Conservation (phyloP, 768 basidiomycete genomes). For the Lanmaoa rubissima region DNA sequence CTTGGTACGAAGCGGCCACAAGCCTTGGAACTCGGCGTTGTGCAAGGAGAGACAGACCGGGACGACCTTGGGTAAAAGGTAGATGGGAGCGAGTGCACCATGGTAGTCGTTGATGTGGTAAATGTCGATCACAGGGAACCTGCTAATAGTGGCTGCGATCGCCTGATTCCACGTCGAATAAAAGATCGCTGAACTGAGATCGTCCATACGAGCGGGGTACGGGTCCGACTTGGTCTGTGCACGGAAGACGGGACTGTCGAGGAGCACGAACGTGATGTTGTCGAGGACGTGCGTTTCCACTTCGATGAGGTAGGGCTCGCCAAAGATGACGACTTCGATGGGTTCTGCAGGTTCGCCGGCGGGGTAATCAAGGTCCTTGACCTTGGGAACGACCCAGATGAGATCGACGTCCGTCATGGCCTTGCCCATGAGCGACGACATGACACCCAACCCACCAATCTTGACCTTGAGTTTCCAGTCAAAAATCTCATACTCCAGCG, state of each 20-base stretch:
- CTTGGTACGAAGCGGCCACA: slow-evolving; percentile 95
- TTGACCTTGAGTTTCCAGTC: slow-evolving; percentile 99
- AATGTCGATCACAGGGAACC: slow-evolving; percentile 84
- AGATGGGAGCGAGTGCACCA: slow-evolving; percentile 87
- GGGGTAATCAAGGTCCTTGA: slow-evolving; percentile 92
- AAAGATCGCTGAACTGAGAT: slow-evolving; percentile 93
- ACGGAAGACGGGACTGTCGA: slow-evolving; percentile 95
- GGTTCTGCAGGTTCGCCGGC: slow-evolving; percentile 89
- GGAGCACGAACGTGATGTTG: slow-evolving; percentile 93
- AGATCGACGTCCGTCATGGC: slow-evolving; percentile 97
- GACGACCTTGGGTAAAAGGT: slow-evolving; percentile 87
- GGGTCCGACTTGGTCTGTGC: slow-evolving; percentile 96
- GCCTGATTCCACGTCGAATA: slow-evolving; percentile 99
- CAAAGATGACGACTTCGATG: slow-evolving; percentile 95
- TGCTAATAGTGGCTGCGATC: slow-evolving; percentile 87
- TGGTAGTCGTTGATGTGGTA: slow-evolving; percentile 97
- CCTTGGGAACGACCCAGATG: slow-evolving; percentile 92
- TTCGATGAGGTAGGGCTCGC: slow-evolving; percentile 93
- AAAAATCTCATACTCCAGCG: slow-evolving; percentile 93
- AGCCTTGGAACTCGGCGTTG: slow-evolving; percentile 97
- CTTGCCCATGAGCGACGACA: slow-evolving; percentile 97
- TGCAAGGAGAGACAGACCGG: slow-evolving; percentile 90
- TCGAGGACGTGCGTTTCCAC: slow-evolving; percentile 91
- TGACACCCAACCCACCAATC: slow-evolving; percentile 96
- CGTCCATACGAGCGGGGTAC: slow-evolving; percentile 96